phyloP scores from a whole-genome alignment of 2,329 filamentous ascomycete genomes.

The Colletotrichum godetiae region DNA sequence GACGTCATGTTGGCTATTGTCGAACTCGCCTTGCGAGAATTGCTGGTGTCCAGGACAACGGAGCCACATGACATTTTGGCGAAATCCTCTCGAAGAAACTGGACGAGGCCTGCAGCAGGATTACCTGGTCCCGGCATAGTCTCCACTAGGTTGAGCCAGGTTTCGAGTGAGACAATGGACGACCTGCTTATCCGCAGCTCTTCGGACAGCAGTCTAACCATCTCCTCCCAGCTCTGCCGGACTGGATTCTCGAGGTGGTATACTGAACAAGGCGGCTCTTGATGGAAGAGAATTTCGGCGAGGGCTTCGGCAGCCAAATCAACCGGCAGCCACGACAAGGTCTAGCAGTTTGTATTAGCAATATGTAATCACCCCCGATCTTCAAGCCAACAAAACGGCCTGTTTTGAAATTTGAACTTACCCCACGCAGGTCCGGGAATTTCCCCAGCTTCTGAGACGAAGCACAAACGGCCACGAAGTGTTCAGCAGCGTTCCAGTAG shows the following conservation, averaged over 20 bases:
- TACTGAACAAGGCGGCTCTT: background rate
- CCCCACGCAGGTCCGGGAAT: slow-evolving; percentile 26
- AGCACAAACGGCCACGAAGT: slow-evolving; percentile 38
- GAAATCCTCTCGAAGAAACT: too few species aligned
- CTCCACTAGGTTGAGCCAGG: background rate
- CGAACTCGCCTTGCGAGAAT: too few species aligned
- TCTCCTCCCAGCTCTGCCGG: background rate
- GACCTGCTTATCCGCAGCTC: background rate
- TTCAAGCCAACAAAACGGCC: too few species aligned
- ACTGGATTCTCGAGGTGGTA: background rate
- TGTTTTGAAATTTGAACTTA: background rate
- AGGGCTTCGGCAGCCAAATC: slow-evolving; percentile 36
- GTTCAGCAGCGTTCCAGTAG: slow-evolving; percentile 37
- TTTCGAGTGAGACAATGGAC: background rate
- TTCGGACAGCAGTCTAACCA: background rate
- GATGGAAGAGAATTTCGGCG: slow-evolving; percentile 31
- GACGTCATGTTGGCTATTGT: too few species aligned
- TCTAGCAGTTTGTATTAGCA: slow-evolving; percentile 26
- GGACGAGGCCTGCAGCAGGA: too few species aligned
- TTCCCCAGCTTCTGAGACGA: slow-evolving; percentile 34
- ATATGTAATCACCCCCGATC: too few species aligned
- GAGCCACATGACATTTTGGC: too few species aligned
- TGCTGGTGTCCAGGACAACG: too few species aligned
- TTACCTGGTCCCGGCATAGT: too few species aligned
- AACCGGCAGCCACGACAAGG: slow-evolving; percentile 37